A percentile compares a stretch with the other conserved stretches of the same genome.
Evolutionary conservation across 371 early-diverging fungal species (phyloP).

Genomic region (Synchytrium microbalum): DNA sequence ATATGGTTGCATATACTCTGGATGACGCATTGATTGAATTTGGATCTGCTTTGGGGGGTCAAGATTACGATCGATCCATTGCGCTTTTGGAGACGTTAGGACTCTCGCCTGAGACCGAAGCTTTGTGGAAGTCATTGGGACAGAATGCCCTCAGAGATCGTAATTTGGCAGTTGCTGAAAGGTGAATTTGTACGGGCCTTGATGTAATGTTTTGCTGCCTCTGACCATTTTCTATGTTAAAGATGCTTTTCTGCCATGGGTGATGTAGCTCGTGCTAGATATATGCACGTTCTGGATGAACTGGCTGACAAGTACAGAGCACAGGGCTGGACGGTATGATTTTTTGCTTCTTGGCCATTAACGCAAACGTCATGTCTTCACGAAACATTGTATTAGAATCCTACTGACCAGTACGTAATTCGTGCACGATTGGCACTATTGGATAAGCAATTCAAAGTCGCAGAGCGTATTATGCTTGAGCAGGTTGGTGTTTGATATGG

Average conservation of each 20-base stretch:
- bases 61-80: constrained; percentile 46
- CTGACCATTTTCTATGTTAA: background rate
- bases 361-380: background rate
- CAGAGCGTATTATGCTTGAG: constrained; percentile 45
- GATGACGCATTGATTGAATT: constrained; percentile 53
- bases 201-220: background rate
- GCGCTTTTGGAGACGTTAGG: constrained; percentile 43
- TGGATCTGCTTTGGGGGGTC: constrained; percentile 44
- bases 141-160: constrained; percentile 33
- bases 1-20: constrained; percentile 47
- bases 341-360: constrained; percentile 5
- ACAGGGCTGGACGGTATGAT: background rate
- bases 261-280: constrained; percentile 38
- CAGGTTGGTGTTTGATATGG: constrained; percentile 18
- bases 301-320: constrained; percentile 8
- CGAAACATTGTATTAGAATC: constrained; percentile 6
- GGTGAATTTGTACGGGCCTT: constrained; percentile 14
- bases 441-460: constrained; percentile 47
- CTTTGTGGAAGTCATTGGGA: constrained; percentile 48
- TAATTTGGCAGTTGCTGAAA: constrained; percentile 35
- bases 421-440: constrained; percentile 42
- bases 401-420: constrained; percentile 23
- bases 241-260: constrained; percentile 46
- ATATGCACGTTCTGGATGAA: constrained; percentile 31
- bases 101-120: constrained; percentile 45